These are phyloP conservation scores for Clonostachys rhizophaga DNA, from an alignment of 2,329 filamentous ascomycete genomes.

Conservation along the genomic window DNA sequence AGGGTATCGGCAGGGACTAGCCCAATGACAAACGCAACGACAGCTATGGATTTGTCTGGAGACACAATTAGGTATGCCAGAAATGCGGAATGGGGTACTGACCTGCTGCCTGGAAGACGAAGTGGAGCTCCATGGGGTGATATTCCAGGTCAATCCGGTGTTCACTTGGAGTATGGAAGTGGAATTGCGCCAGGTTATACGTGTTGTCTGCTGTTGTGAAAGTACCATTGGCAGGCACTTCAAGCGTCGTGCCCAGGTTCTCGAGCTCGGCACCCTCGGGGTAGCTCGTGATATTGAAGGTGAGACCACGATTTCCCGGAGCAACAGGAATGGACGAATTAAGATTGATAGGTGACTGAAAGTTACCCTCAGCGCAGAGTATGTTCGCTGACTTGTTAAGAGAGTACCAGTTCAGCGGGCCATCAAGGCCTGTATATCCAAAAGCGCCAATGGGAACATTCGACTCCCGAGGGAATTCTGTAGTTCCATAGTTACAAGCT, in stretches of 20 bases:
- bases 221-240: slow-evolving; percentile 39
- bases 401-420: slow-evolving; percentile 45
- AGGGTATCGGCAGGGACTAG: slow-evolving; percentile 13
- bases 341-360: slow-evolving; percentile 48
- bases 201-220: slow-evolving; percentile 26
- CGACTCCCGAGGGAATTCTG: too few relatives aligned
- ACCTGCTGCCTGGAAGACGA: slow-evolving; percentile 28
- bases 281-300: slow-evolving; percentile 21
- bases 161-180: slow-evolving; percentile 54
- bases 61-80: background rate
- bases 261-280: slow-evolving; percentile 29
- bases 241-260: slow-evolving; percentile 41
- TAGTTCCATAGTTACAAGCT: too few relatives aligned
- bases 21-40: slow-evolving; percentile 30
- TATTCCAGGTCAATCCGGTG: slow-evolving; percentile 39
- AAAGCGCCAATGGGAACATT: slow-evolving; percentile 16
- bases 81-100: slow-evolving; percentile 1
- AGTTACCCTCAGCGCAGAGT: slow-evolving; percentile 35
- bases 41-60: slow-evolving; percentile 12
- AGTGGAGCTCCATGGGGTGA: slow-evolving; percentile 32
- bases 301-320: too few relatives aligned
- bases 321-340: too few relatives aligned
- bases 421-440: slow-evolving; percentile 31
- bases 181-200: slow-evolving; percentile 45
- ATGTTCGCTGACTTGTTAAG: slow-evolving; percentile 30